A percentile compares a stretch with the other conserved stretches of the same genome.
These are phyloP conservation scores for Posidonia australis DNA, from an alignment of 106 monocot species.

Conservation along the genomic window DNA sequence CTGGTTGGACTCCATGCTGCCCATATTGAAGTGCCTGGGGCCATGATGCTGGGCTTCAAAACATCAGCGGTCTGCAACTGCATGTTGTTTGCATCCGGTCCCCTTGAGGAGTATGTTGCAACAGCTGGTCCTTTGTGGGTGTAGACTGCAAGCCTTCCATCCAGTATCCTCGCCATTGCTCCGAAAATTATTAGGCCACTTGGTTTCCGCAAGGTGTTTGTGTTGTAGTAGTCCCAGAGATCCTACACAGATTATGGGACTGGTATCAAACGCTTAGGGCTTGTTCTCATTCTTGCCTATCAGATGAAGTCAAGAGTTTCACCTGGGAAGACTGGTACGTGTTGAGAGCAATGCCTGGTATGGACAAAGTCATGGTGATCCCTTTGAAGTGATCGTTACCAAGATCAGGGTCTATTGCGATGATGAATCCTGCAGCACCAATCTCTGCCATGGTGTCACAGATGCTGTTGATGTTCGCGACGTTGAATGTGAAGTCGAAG, in stretches of 20 bases:
- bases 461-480: constrained; percentile 19
- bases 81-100: constrained; percentile 58
- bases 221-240: constrained; percentile 52
- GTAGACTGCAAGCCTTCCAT: constrained; percentile 48
- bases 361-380: constrained; percentile 16
- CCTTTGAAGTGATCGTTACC: constrained; percentile 15
- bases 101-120: constrained; percentile 56
- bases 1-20: constrained; percentile 65
- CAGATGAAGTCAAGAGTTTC: background rate
- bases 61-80: constrained; percentile 54
- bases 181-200: constrained; percentile 29
- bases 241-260: constrained; percentile 14
- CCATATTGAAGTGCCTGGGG: constrained; percentile 64
- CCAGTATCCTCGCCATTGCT: constrained; percentile 40
- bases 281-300: background rate
- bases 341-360: constrained; percentile 39
- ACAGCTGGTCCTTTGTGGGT: constrained; percentile 35
- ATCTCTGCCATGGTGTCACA: constrained; percentile 22
- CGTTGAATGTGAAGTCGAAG: constrained; percentile 13
- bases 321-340: constrained; percentile 26
- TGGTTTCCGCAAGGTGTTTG: constrained; percentile 23
- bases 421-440: constrained; percentile 60
- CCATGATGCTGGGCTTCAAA: constrained; percentile 65
- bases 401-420: constrained; percentile 23
- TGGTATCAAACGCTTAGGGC: background rate